A percentile compares a stretch with the other conserved stretches of the same genome.
Evolutionary conservation across 805 yeast genomes (phyloP).

Genomic region (Saturnispora bothae): DNA sequence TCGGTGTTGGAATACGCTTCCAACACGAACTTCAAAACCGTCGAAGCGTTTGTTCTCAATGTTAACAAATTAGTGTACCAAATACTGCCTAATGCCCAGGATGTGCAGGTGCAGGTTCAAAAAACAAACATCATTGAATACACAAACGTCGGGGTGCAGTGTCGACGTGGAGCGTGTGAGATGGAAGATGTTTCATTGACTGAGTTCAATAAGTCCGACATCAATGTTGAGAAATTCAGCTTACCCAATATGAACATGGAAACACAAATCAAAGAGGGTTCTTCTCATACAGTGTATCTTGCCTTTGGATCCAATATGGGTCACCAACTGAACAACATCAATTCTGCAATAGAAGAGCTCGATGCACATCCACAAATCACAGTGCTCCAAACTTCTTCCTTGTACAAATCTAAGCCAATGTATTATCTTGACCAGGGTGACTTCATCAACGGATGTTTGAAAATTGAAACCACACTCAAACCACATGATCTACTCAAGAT

Average conservation of each 20-base stretch:
- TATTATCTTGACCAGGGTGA: constrained; percentile 69
- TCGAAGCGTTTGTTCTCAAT: constrained; percentile 77
- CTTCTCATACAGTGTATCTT: constrained; percentile 48
- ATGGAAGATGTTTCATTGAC: constrained; percentile 22
- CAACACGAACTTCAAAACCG: constrained; percentile 74
- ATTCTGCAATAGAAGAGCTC: constrained; percentile 41
- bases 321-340: constrained; percentile 52
- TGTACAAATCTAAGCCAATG: constrained; percentile 91
- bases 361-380: constrained; percentile 26
- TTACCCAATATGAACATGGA: constrained; percentile 25
- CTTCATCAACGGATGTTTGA: constrained; percentile 76
- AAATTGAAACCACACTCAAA: constrained; percentile 45
- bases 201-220: constrained; percentile 15
- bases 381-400: constrained; percentile 56
- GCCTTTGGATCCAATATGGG: constrained; percentile 92
- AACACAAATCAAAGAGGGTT: constrained; percentile 7
- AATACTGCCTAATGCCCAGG: constrained; percentile 6
- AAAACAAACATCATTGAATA: constrained; percentile 84
- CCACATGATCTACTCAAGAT: constrained; percentile 56
- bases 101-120: constrained; percentile 49
- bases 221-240: constrained; percentile 13
- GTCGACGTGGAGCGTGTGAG: constrained; percentile 37
- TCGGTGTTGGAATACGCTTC: constrained; percentile 55
- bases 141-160: constrained; percentile 82
- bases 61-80: constrained; percentile 36